These are phyloP conservation scores for Parathielavia appendiculata DNA, from an alignment of 495 filamentous ascomycete species.

Conservation along the genomic window DNA sequence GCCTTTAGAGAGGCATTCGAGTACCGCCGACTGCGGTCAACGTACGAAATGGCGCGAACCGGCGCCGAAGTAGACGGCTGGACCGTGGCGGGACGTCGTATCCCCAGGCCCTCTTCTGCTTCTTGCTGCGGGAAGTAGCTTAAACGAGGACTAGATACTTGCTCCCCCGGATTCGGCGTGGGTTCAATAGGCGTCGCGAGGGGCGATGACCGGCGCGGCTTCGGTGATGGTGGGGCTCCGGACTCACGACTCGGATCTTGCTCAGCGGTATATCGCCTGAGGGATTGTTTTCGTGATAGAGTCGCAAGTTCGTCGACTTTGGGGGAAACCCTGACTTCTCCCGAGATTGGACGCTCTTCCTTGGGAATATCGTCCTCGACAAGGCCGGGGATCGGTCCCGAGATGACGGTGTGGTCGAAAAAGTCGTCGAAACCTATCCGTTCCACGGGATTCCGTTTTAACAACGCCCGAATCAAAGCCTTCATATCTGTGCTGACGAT, in stretches of 20 bases:
- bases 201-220: constrained; percentile 35
- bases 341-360: constrained; percentile 26
- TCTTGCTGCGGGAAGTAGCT: constrained; percentile 37
- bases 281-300: constrained; percentile 21
- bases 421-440: constrained; percentile 78
- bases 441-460: constrained; percentile 81
- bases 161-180: constrained; percentile 29
- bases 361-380: constrained; percentile 66
- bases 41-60: constrained; percentile 28
- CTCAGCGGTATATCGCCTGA: constrained; percentile 27
- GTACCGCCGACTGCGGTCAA: constrained; percentile 33
- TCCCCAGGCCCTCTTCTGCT: constrained; percentile 41
- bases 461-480: constrained; percentile 66
- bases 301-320: constrained; percentile 30
- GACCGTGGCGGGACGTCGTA: constrained; percentile 34
- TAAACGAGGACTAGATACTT: constrained; percentile 15
- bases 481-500: constrained; percentile 73
- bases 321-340: constrained; percentile 24
- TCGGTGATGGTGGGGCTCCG: constrained; percentile 33
- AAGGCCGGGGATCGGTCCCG: constrained; percentile 74
- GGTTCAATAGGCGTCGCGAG: constrained; percentile 36
- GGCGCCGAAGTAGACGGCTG: constrained; percentile 41
- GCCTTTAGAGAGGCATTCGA: constrained; percentile 36
- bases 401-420: constrained; percentile 69
- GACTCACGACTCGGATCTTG: constrained; percentile 30